phyloP scores from a whole-genome alignment of 176 grass and related monocot species.

The Zea luxurians region DNA sequence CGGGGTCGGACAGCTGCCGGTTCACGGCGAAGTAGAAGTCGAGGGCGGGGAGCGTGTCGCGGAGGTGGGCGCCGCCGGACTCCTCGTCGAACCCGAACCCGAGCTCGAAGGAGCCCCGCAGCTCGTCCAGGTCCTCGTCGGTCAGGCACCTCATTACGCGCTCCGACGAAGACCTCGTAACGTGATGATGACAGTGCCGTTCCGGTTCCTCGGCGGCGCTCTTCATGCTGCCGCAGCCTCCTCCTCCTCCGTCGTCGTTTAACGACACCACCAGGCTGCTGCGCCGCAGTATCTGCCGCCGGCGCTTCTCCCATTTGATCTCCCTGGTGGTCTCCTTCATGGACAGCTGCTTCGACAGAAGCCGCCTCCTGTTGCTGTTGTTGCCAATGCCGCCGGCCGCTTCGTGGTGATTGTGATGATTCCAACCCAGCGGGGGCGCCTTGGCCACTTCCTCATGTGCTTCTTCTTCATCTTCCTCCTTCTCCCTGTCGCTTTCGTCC shows the following conservation, averaged over 20 bases:
- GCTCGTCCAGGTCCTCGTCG: slow-evolving; percentile 53
- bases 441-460: background rate
- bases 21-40: slow-evolving; percentile 54
- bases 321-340: slow-evolving; percentile 54
- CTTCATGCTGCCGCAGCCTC: background rate
- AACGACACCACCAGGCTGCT: background rate
- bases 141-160: slow-evolving; percentile 30
- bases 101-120: slow-evolving; percentile 51
- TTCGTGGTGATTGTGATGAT: background rate
- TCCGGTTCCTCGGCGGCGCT: background rate
- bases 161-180: slow-evolving; percentile 2
- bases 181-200: background rate
- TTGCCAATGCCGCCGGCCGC: background rate
- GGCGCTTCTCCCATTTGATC: slow-evolving; percentile 49
- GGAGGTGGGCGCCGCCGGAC: slow-evolving; percentile 31
- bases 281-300: slow-evolving; percentile 27
- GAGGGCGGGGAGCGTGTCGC: slow-evolving; percentile 47
- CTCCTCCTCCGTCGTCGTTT: background rate
- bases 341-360: slow-evolving; percentile 52
- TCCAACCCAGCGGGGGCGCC: background rate
- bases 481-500: slow-evolving; percentile 13
- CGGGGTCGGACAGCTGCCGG: slow-evolving; percentile 40
- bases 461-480: background rate
- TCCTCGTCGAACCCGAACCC: slow-evolving; percentile 55
- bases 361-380: slow-evolving; percentile 21